These are phyloP conservation scores for Aspergillus ostianus DNA, from an alignment of 495 filamentous ascomycete genomes.

Conservation along the genomic window DNA sequence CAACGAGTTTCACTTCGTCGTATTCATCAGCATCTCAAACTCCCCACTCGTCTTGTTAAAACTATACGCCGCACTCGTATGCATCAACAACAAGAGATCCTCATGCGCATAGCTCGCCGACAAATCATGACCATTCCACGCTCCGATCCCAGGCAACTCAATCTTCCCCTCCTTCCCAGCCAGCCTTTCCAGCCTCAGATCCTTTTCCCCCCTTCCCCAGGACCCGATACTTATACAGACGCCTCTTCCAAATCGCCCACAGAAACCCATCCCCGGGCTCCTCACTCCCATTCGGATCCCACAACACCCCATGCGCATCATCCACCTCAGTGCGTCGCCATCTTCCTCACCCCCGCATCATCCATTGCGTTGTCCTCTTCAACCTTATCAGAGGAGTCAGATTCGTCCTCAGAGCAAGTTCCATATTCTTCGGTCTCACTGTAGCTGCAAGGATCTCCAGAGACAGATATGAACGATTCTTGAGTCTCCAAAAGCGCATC, in stretches of 20 bases:
- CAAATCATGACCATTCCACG: conserved; percentile 11
- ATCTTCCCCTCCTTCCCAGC: background rate
- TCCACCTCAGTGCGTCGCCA: background rate
- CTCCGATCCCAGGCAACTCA: background rate
- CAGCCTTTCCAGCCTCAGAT: conserved; percentile 2
- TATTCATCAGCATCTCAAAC: conserved; percentile 1
- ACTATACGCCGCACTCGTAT: conserved; percentile 8
- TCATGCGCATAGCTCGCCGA: conserved; percentile 8
- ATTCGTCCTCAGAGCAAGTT: too few species aligned
- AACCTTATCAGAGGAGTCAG: too few species aligned
- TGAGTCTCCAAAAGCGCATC: too few species aligned
- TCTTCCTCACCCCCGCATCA: background rate
- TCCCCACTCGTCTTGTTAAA: conserved; percentile 8
- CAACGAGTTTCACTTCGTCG: conserved; percentile 11
- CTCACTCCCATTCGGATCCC: background rate
- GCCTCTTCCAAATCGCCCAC: conserved; percentile 5
- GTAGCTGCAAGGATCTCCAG: too few species aligned
- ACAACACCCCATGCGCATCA: background rate
- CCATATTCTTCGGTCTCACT: too few species aligned
- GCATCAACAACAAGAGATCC: conserved; percentile 8
- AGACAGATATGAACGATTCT: too few species aligned
- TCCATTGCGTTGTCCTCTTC: too few species aligned
- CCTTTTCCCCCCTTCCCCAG: conserved; percentile 5
- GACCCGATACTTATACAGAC: conserved; percentile 12
- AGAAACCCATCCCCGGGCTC: background rate